Conservation (phyloP, 441 rosid species). For the Isatis lusitanica region DNA sequence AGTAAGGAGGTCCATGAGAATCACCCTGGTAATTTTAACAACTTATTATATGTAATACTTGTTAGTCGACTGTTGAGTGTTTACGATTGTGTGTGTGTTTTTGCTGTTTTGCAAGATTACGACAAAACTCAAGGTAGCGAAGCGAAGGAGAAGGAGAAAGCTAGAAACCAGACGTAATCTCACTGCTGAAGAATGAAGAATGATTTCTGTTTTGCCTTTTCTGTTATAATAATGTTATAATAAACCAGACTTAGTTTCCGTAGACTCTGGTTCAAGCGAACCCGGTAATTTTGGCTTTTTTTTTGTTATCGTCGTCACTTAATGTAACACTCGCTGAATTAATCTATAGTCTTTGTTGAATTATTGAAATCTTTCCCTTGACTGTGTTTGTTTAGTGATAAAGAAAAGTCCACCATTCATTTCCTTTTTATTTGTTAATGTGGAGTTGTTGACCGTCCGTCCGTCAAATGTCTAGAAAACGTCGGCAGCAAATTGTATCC, state of each 20-base stretch:
- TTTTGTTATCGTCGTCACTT: not conserved
- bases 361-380: not conserved
- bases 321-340: not conserved
- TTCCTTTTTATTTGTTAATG: not conserved
- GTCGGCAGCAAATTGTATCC: not conserved
- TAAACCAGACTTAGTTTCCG: not conserved
- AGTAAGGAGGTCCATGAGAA: conserved; percentile 47
- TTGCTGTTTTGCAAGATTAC: conserved; percentile 39
- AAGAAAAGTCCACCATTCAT: not conserved
- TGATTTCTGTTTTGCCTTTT: not conserved
- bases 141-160: conserved; percentile 69
- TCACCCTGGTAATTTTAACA: conserved; percentile 52
- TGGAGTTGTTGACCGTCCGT: not conserved
- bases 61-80: not conserved
- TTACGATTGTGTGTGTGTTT: not conserved
- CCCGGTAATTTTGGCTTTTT: not conserved
- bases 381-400: not conserved
- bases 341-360: not conserved
- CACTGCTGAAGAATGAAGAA: not conserved
- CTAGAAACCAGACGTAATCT: conserved; percentile 47
- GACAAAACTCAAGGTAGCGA: conserved; percentile 78
- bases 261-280: not conserved
- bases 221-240: not conserved
- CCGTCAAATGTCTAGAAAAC: not conserved
- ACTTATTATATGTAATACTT: not conserved